Base-by-base conservation (phyloP, 2,329 filamentous ascomycete genomes). In the Mycocentrospora acerina region DNA sequence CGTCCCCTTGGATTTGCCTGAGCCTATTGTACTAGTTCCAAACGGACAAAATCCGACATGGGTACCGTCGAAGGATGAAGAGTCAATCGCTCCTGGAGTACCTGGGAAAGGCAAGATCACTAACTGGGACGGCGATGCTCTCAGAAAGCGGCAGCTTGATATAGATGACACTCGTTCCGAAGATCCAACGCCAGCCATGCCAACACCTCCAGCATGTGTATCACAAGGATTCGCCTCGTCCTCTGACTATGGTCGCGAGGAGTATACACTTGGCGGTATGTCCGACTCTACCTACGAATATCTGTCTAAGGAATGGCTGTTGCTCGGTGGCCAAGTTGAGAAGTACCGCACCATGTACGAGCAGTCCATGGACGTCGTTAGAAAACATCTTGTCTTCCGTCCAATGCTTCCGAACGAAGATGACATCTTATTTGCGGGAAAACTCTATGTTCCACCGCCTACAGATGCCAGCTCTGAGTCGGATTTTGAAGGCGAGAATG, bases 261-360 rank as follows among this genome's bases (percentile, higher is more conserved):
- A 67, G 24, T 68, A 55, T 32, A 68, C 65, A 2, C 49, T 70
- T 2, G 66, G 67, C 4, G 67, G 62, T 8, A 68, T 68, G 63
- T 68, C 67, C 1, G 67, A 69, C 37, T 68, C 66, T 1, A 65
- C 62, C 2, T 69, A 68, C 47, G 67, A 70, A 38, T 69, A 76
- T 43, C 62, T 77, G 0, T 67, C 72, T 2, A 77, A 77, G 47
- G 68, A 73, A 59, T 69, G 70, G 37, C 60, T 71, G 17, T 62
- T 77, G 2, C 67, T 76, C 2, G 72, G 73, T 32, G 75, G 75
- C 4, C 53, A 64, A 7, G 60, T 72, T 4, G 66, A 70, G 2
- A 68, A 72, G 29, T 79, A 78, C 46, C 60, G 67, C 6, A 73
- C 73, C 6, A 71, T 82, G 37, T 88, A 83, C 54, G 79, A 86